Evolutionary conservation across 345 rosid genomes (phyloP).

Genomic region (Citrus australasica): DNA sequence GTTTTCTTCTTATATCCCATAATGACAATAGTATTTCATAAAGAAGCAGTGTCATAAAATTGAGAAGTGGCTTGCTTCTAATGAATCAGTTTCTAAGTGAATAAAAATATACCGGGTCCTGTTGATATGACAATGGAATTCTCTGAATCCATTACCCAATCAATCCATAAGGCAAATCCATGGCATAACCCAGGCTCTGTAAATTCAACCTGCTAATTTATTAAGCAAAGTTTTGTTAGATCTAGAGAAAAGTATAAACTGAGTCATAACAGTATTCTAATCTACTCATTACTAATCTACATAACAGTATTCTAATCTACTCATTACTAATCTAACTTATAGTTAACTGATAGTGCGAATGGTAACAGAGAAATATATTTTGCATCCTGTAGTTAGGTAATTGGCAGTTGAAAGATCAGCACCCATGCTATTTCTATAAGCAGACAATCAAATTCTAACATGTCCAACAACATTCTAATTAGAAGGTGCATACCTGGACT

Average conservation of each 20-base stretch:
- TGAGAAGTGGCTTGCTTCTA: not conserved
- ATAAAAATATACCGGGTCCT: conserved; percentile 59
- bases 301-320: not conserved
- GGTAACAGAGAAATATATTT: not conserved
- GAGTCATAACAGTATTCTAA: not conserved
- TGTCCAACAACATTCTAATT: not conserved
- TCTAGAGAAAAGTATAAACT: not conserved
- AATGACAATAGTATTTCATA: not conserved
- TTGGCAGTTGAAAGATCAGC: not conserved
- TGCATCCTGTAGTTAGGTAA: not conserved
- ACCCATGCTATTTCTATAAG: not conserved
- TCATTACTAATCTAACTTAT: not conserved
- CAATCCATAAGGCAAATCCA: conserved; percentile 86
- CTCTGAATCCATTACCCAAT: conserved; percentile 80
- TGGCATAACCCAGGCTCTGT: conserved; percentile 65
- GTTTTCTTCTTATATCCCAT: not conserved
- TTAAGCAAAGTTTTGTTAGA: not conserved
- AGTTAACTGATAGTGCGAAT: not conserved
- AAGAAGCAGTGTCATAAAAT: not conserved
- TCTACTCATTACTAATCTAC: not conserved
- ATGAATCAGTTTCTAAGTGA: not conserved
- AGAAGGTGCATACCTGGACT: conserved; percentile 46
- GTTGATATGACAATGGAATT: conserved; percentile 51
- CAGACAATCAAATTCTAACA: not conserved
- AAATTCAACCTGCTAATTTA: conserved; percentile 56